phyloP scores from a whole-genome alignment of 1,139 yeast genomes.

The Nakaseomyces sp. region DNA sequence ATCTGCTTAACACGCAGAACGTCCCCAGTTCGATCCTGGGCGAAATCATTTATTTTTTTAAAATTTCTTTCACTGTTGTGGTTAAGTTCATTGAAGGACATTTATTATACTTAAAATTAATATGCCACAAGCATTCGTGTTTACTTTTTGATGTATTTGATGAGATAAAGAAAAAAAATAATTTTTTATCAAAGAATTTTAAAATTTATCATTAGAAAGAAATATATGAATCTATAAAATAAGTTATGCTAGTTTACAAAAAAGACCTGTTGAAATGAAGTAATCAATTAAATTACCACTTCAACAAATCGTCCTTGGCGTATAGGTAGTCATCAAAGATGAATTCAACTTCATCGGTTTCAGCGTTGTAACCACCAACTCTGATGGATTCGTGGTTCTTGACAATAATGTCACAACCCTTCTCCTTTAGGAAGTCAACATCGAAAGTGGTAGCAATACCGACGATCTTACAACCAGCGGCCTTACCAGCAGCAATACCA shows the following conservation, averaged over 20 bases:
- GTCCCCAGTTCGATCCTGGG: slow-evolving; percentile 99
- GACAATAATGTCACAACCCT: slow-evolving; percentile 77
- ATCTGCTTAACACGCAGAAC: slow-evolving; percentile 99
- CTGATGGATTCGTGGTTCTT: slow-evolving; percentile 51
- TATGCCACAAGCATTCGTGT: no score
- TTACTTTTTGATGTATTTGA: no score
- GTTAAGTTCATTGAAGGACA: neutral
- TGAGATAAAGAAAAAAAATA: no score
- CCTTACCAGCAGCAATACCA: slow-evolving; percentile 77
- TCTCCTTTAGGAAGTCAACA: slow-evolving; percentile 55
- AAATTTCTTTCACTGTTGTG: neutral
- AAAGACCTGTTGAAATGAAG: neutral
- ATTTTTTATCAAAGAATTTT: neutral
- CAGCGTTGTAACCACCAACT: slow-evolving; percentile 33
- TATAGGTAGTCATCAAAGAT: slow-evolving; percentile 32
- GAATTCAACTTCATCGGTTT: slow-evolving; percentile 32
- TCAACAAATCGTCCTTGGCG: slow-evolving; percentile 31
- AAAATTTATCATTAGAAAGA: neutral
- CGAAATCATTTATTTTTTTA: slow-evolving; percentile 51
- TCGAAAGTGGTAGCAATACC: slow-evolving; percentile 78
- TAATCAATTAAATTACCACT: slow-evolving; percentile 20
- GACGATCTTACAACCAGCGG: slow-evolving; percentile 72
- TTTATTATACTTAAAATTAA: no score
- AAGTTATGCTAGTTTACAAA: no score
- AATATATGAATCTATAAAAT: neutral